Evolutionary conservation across 208 protist genomes (phyloP).

Genomic region (Wallacemonas rigidus): DNA sequence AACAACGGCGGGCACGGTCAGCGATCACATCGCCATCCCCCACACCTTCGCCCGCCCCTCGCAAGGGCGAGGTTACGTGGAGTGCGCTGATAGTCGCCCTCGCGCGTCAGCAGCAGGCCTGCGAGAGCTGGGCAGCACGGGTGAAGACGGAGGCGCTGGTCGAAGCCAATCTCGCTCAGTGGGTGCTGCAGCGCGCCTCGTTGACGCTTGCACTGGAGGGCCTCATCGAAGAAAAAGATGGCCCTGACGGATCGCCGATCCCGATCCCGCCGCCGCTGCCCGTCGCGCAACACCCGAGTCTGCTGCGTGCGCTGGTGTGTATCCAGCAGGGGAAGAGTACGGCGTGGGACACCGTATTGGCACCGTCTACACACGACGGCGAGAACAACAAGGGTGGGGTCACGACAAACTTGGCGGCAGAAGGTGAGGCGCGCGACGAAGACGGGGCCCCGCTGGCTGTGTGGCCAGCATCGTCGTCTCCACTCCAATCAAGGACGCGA

Average conservation of each 20-base stretch:
- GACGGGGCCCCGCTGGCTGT: background rate
- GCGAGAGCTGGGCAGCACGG: conserved; percentile 40
- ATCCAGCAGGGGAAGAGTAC: conserved; percentile 20
- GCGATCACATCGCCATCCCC: too few relatives aligned
- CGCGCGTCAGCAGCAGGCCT: conserved; percentile 37
- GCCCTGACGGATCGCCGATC: background rate
- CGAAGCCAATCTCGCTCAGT: conserved; percentile 51
- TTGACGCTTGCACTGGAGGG: conserved; percentile 8
- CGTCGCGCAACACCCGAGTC: conserved; percentile 27
- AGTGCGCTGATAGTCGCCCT: conserved; percentile 25
- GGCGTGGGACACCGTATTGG: conserved; percentile 8
- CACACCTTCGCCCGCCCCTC: background rate
- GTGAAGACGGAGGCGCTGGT: conserved; percentile 37
- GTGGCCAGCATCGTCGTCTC: background rate
- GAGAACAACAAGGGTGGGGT: too few relatives aligned
- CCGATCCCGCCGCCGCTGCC: conserved; percentile 26
- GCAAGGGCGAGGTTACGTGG: background rate
- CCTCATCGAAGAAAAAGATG: background rate
- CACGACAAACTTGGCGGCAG: too few relatives aligned
- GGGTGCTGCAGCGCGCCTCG: conserved; percentile 52
- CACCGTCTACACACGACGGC: background rate
- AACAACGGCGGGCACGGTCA: background rate
- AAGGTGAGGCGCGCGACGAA: background rate
- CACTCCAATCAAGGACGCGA: background rate
- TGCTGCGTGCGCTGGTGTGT: conserved; percentile 39